Evolutionary conservation across 306 rosid genomes (phyloP).

Genomic region (Prunus fruticosa): DNA sequence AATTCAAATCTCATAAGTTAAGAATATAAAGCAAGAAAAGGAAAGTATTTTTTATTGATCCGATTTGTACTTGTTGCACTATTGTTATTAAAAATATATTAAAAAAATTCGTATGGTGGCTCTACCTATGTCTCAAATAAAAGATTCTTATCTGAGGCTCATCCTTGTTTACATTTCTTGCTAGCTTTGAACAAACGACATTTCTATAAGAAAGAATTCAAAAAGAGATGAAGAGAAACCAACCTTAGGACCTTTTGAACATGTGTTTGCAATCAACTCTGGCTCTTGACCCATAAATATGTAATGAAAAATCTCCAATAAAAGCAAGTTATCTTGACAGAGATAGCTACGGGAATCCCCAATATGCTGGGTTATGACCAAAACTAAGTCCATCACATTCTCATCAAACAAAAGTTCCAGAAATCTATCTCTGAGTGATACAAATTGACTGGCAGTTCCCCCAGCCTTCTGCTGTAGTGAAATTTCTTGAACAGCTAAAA

Average conservation of each 20-base stretch:
- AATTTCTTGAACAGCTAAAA: conserved; percentile 84
- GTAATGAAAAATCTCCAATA: conserved; percentile 80
- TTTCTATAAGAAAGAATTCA: conserved; percentile 3
- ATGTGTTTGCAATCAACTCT: conserved; percentile 58
- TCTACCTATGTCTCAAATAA: conserved; percentile 1
- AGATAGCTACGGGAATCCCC: conserved; percentile 64
- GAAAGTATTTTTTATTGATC: not conserved
- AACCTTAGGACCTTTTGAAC: conserved; percentile 55
- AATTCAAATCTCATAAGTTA: not conserved
- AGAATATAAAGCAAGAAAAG: not conserved
- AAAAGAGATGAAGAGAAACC: conserved; percentile 19
- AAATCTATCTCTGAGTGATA: conserved; percentile 70
- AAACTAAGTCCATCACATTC: conserved; percentile 83
- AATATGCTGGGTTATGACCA: conserved; percentile 66
- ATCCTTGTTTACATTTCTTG: not conserved
- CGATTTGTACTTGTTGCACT: not conserved
- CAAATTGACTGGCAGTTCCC: conserved; percentile 61
- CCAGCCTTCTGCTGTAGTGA: conserved; percentile 70
- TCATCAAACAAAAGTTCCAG: conserved; percentile 77
- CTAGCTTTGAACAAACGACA: conserved; percentile 15
- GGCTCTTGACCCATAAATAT: conserved; percentile 84
- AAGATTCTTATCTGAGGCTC: not conserved
- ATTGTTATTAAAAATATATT: not conserved
- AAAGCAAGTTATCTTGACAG: conserved; percentile 83
- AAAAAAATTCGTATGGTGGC: not conserved